Percentiles rank a stretch among this genome's conserved stretches.
These are phyloP conservation scores for Lolium perenne DNA, from an alignment of 176 grass and related monocot genomes.

Conservation along the genomic window DNA sequence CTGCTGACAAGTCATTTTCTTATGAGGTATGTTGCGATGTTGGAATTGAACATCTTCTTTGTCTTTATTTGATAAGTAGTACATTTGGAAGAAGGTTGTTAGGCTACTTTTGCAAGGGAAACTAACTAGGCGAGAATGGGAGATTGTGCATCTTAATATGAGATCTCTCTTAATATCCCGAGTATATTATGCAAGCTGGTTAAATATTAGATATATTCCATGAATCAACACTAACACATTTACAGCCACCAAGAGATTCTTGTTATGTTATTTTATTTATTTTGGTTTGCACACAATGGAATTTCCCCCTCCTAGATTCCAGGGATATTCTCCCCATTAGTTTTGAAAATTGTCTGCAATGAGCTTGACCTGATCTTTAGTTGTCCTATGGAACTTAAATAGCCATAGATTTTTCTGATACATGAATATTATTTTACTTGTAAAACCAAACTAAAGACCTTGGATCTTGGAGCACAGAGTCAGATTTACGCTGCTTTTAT, in stretches of 20 bases:
- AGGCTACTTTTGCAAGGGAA: not conserved
- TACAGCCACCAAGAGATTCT: not conserved
- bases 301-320: not conserved
- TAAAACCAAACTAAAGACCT: not conserved
- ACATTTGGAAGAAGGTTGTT: not conserved
- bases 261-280: not conserved
- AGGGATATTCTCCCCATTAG: too few species aligned
- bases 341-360: not conserved
- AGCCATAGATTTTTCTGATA: not conserved
- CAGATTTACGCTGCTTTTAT: not conserved
- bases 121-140: not conserved
- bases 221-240: not conserved
- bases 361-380: not conserved
- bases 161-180: not conserved
- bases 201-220: not conserved
- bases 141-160: not conserved
- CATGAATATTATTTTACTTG: not conserved
- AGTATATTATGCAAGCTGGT: not conserved
- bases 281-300: not conserved
- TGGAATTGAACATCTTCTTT: not conserved
- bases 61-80: not conserved
- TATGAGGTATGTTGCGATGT: conserved; percentile 76
- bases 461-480: not conserved
- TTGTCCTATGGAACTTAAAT: not conserved
- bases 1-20: conserved; percentile 71